These are phyloP conservation scores for Dictyophora rubrovolvata DNA, from an alignment of 768 basidiomycete species.

Conservation along the genomic window DNA sequence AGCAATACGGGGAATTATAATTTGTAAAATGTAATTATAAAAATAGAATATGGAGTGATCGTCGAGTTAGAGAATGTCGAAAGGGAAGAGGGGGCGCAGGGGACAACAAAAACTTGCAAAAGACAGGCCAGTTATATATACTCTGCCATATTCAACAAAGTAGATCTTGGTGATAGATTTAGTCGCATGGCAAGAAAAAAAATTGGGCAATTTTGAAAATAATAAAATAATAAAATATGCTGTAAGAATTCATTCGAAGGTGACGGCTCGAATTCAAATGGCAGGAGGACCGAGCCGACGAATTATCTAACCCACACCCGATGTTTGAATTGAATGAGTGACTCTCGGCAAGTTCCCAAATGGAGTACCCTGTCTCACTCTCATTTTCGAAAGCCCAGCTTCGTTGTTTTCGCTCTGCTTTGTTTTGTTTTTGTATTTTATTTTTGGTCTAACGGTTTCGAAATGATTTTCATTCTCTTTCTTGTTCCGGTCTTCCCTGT, in stretches of 20 bases:
- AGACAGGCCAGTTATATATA: not conserved
- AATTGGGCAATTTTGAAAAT: not conserved
- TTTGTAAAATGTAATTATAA: not conserved
- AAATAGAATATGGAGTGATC: not conserved
- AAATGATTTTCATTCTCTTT: not conserved
- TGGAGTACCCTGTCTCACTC: not conserved
- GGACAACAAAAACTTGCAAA: not conserved
- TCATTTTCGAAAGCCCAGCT: not conserved
- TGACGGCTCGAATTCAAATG: not conserved
- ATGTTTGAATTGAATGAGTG: not conserved
- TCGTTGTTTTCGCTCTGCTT: not conserved
- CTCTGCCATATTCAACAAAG: not conserved
- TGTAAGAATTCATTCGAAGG: not conserved
- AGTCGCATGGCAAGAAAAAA: not conserved
- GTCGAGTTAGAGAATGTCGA: not conserved
- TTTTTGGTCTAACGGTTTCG: too few species aligned
- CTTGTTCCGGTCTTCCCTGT: not conserved
- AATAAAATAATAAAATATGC: not conserved
- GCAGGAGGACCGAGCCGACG: not conserved
- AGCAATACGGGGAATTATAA: not conserved
- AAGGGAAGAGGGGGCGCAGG: not conserved
- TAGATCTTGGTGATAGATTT: not conserved
- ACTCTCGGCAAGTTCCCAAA: too few species aligned
- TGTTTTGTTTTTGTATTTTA: not conserved
- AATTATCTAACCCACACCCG: not conserved